phyloP scores from a whole-genome alignment of 2,329 filamentous ascomycete species.

The Monosporascus sp. region DNA sequence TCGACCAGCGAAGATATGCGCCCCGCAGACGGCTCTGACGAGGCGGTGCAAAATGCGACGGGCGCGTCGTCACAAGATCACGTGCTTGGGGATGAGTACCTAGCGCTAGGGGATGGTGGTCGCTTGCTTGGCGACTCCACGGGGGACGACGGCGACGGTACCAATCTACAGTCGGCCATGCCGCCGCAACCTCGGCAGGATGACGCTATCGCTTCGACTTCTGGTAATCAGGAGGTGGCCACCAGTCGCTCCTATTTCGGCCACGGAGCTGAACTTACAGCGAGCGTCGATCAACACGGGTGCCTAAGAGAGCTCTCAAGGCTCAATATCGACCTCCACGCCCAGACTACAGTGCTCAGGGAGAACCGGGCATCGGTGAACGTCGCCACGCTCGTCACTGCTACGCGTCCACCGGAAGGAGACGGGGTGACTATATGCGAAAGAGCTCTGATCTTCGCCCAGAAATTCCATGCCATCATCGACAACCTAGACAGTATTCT shows the following conservation, averaged over 20 bases:
- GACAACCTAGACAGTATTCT: neutral
- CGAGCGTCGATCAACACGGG: slow-evolving; percentile 10
- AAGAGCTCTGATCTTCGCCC: neutral
- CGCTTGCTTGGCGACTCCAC: no score
- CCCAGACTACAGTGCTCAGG: slow-evolving; percentile 1
- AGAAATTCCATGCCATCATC: neutral
- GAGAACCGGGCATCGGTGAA: slow-evolving; percentile 1
- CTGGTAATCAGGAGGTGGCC: neutral
- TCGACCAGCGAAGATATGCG: no score
- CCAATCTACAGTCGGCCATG: no score
- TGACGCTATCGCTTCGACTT: no score
- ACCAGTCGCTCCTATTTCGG: neutral
- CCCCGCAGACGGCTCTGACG: neutral
- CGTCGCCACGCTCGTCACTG: slow-evolving; percentile 7
- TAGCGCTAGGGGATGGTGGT: no score
- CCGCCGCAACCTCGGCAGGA: no score
- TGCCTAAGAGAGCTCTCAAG: slow-evolving; percentile 15
- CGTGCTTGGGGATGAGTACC: no score
- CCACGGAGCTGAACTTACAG: slow-evolving; percentile 7
- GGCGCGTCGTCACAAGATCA: neutral
- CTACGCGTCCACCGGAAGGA: slow-evolving; percentile 1
- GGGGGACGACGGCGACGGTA: no score
- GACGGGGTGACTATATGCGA: neutral
- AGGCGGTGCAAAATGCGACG: neutral
- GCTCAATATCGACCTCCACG: slow-evolving; percentile 14